These are phyloP conservation scores for Aspergillus haitiensis DNA, from an alignment of 495 filamentous ascomycete genomes.

Conservation along the genomic window DNA sequence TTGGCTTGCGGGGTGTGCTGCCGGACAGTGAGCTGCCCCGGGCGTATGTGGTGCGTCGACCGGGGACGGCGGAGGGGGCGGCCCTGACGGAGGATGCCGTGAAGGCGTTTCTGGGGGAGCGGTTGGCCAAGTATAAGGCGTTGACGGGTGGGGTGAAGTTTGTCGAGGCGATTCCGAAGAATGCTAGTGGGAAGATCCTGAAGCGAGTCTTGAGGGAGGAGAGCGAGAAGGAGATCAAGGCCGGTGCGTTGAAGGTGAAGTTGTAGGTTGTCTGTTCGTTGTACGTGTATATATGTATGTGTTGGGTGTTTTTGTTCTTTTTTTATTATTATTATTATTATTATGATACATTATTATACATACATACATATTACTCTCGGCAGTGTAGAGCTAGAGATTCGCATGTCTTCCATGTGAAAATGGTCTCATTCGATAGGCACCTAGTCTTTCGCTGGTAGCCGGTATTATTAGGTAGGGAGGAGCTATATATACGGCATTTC, in stretches of 20 bases:
- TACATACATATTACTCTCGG: no score
- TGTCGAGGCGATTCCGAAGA: conserved; percentile 75
- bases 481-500: no score
- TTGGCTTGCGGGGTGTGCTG: conserved; percentile 63
- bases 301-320: no score
- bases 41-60: conserved; percentile 67
- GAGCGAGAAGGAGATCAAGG: conserved; percentile 40
- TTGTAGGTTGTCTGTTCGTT: conserved; percentile 24
- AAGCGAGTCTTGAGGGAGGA: conserved; percentile 60
- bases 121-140: conserved; percentile 66
- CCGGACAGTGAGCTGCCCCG: conserved; percentile 72
- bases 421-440: no score
- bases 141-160: conserved; percentile 78
- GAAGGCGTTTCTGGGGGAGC: conserved; percentile 51
- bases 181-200: conserved; percentile 78
- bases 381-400: no score
- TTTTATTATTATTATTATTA: no score
- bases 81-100: conserved; percentile 58
- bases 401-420: no score
- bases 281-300: no score
- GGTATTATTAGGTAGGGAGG: no score
- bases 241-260: conserved; percentile 23
- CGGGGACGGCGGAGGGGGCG: conserved; percentile 29
- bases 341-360: no score
- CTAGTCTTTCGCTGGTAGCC: no score